These are phyloP conservation scores for Scedosporium aurantiacum DNA, from an alignment of 2,329 filamentous ascomycete species.

Conservation along the genomic window DNA sequence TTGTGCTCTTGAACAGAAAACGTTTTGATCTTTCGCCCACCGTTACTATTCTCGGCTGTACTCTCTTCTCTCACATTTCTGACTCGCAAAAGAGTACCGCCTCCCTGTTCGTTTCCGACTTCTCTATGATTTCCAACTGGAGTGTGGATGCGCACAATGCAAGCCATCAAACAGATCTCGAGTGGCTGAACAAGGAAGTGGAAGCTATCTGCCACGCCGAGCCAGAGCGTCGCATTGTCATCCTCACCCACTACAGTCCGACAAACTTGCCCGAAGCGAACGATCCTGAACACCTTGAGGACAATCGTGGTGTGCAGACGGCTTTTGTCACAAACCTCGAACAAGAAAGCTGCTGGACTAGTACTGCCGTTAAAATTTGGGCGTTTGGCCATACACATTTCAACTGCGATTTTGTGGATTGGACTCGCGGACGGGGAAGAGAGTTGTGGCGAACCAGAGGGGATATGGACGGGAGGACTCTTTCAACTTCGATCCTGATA, in stretches of 20 bases:
- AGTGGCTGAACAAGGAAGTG: conserved; percentile 17
- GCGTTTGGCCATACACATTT: conserved; percentile 38
- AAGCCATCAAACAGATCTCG: conserved; percentile 14
- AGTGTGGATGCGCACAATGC: conserved; percentile 13
- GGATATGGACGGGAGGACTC: conserved; percentile 13
- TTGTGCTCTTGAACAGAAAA: conserved; percentile 28
- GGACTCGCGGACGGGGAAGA: conserved; percentile 13
- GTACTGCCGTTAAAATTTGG: conserved; percentile 26
- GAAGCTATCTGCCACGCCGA: conserved; percentile 7
- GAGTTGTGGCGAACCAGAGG: conserved; percentile 22
- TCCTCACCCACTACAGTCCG: conserved; percentile 30
- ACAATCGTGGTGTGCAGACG: conserved; percentile 19
- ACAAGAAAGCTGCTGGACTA: conserved; percentile 25
- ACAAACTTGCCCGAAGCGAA: conserved; percentile 14
- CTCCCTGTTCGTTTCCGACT: conserved; percentile 28
- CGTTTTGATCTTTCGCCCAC: conserved; percentile 24
- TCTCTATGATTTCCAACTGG: conserved; percentile 24
- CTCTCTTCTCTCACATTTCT: conserved; percentile 27
- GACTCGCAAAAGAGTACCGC: conserved; percentile 18
- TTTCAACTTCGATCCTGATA: neutral
- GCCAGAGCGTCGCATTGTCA: conserved; percentile 16
- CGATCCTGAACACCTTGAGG: conserved; percentile 12
- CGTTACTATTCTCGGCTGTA: conserved; percentile 31
- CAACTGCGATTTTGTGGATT: conserved; percentile 25
- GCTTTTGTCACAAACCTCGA: conserved; percentile 31